Evolutionary conservation across 495 filamentous ascomycete genomes (phyloP), one percentile per base, ranked within the genome.

Genomic region (Immersiella caudata): DNA sequence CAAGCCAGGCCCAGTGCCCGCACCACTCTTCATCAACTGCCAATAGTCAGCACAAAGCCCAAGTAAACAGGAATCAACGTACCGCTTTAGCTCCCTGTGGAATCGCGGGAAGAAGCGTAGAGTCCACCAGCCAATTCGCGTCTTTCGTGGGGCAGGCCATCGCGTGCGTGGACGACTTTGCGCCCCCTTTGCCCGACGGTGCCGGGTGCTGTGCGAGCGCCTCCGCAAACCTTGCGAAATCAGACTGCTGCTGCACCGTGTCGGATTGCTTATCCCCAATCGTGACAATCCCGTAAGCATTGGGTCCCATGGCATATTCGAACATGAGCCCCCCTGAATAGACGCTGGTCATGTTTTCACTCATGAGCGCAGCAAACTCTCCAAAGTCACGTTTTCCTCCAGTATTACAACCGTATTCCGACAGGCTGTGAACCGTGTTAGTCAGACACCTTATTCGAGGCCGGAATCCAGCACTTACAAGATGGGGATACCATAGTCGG

Each of bases 241-340:
- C 71, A 57, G 29, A 33, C 29, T 81, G 72, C 60, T 87, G 84
- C 21, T 80, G 82, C 54, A 89, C 84, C 51, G 80, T 78, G 14
- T n/a, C 26, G 7, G 67, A 68, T 64, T 76, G 71, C 64, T 86
- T 85, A 65, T 78, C 74, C 16, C 46, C 14, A 49, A 52, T 64
- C 51, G 75, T 85, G 71, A 91, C 92, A 55, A 98, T 87, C 65
- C 94, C 94, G 80, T 88, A 97, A 24, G 82, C 78, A 81, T 86
- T 90, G 40, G 80, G 79, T 75, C 94, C 94, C 78, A 93, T 79
- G 66, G 90, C 89, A 81, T 97, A 98, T 79, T 98, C 94, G 81
- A 97, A 98, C 75, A 97, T 91, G 52, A 98, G 88, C 73, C 94
- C 94, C 69, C 95, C 94, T 64, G 94, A 97, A 85, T 96, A 98